Conservation (phyloP, 106 monocot species). For the Dendrobium nobile region DNA sequence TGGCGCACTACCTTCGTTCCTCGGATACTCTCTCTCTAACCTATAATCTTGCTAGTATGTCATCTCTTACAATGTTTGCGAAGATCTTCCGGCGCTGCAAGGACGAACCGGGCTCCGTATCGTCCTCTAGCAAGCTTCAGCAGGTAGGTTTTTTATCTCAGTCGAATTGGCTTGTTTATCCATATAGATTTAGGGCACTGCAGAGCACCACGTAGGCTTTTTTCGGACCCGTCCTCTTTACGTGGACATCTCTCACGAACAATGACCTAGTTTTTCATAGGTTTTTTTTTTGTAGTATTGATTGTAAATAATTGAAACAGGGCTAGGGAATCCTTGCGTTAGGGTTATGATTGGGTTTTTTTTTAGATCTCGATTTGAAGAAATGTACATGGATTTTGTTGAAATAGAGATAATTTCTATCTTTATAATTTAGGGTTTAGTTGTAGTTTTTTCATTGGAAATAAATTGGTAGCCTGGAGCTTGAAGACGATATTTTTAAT, state of each 20-base stretch:
- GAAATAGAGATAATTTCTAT: background rate
- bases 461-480: background rate
- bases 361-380: background rate
- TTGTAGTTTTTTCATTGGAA: background rate
- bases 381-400: background rate
- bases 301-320: background rate
- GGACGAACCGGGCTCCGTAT: background rate
- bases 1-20: background rate
- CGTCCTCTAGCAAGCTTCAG: background rate
- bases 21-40: background rate
- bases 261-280: background rate
- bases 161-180: background rate
- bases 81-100: background rate
- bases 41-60: background rate
- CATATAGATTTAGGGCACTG: background rate
- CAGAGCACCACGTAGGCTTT: background rate
- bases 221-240: background rate
- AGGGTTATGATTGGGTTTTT: background rate
- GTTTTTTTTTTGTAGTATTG: background rate
- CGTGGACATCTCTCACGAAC: background rate
- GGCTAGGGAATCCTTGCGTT: background rate
- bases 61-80: background rate
- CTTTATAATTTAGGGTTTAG: background rate
- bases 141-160: background rate
- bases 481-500: background rate